phyloP scores from a whole-genome alignment of 495 filamentous ascomycete species.

The Penicilliopsis zonata region DNA sequence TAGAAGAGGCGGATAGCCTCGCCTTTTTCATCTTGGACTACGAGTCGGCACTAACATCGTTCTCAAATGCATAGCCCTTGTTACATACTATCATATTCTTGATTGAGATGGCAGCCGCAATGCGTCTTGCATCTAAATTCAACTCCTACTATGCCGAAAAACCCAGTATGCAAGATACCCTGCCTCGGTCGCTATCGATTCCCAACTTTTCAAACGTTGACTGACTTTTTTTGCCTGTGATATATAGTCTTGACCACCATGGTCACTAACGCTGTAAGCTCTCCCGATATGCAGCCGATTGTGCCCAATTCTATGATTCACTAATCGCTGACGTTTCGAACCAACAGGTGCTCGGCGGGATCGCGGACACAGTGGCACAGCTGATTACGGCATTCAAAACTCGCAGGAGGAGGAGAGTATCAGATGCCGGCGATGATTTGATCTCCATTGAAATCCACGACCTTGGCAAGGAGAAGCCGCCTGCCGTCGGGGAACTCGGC shows the following conservation, averaged over 20 bases:
- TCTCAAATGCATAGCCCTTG: conserved; percentile 52
- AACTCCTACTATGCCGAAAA: conserved; percentile 83
- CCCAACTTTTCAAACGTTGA: background rate
- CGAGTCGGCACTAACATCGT: no score
- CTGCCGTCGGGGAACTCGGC: conserved; percentile 53
- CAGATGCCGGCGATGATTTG: conserved; percentile 50
- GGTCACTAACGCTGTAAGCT: conserved; percentile 85
- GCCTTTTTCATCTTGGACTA: no score
- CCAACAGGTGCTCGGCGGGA: conserved; percentile 64
- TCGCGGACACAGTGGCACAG: conserved; percentile 93
- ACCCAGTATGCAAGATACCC: conserved; percentile 60
- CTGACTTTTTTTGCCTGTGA: conserved; percentile 13
- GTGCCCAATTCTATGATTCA: no score
- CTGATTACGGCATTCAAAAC: conserved; percentile 73
- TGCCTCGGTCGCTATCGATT: conserved; percentile 2
- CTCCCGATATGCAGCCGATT: conserved; percentile 1
- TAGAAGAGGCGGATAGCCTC: background rate
- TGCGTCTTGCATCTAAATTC: conserved; percentile 73
- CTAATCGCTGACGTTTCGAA: no score
- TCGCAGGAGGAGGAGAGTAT: conserved; percentile 48
- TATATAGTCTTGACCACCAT: conserved; percentile 83
- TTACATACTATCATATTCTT: conserved; percentile 77
- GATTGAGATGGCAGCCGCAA: conserved; percentile 76
- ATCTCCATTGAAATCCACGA: conserved; percentile 84
- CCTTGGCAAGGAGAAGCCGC: conserved; percentile 71